phyloP scores from a whole-genome alignment of 768 basidiomycete species.

The Podaxis sp. region DNA sequence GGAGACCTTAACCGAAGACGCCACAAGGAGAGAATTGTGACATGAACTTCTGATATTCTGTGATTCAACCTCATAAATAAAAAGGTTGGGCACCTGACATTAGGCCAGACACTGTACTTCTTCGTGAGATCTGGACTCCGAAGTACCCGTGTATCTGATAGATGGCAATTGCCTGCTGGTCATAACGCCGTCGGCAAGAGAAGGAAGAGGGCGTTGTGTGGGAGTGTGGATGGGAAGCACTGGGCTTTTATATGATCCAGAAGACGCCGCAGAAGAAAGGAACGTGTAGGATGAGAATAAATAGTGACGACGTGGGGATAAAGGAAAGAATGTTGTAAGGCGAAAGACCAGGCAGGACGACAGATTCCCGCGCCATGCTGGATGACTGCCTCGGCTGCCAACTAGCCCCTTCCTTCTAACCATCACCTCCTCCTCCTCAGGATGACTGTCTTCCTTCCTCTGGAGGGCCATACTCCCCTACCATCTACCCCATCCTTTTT shows the following conservation, averaged over 20 bases:
- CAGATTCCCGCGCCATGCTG: conserved; percentile 10
- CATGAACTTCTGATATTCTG: neutral
- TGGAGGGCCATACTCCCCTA: conserved; percentile 41
- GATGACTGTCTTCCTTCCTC: conserved; percentile 66
- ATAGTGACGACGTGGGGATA: neutral
- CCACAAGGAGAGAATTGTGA: neutral
- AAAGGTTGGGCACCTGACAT: neutral
- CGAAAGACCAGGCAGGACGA: neutral
- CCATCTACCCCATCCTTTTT: conserved; percentile 58
- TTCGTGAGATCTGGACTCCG: neutral
- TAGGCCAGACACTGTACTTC: neutral
- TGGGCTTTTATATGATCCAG: neutral
- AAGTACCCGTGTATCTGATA: neutral
- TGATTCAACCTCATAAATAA: neutral
- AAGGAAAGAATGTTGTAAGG: neutral
- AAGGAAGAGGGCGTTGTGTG: neutral
- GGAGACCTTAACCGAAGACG: neutral
- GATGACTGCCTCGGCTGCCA: conserved; percentile 9
- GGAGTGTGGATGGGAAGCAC: neutral
- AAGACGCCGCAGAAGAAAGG: neutral
- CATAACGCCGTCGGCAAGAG: neutral
- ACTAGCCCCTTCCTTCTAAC: conserved; percentile 7
- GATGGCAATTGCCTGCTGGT: neutral
- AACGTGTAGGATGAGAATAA: neutral
- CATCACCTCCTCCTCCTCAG: conserved; percentile 5